phyloP scores from a whole-genome alignment of 257 asterid genomes.

The Rhazya stricta region DNA sequence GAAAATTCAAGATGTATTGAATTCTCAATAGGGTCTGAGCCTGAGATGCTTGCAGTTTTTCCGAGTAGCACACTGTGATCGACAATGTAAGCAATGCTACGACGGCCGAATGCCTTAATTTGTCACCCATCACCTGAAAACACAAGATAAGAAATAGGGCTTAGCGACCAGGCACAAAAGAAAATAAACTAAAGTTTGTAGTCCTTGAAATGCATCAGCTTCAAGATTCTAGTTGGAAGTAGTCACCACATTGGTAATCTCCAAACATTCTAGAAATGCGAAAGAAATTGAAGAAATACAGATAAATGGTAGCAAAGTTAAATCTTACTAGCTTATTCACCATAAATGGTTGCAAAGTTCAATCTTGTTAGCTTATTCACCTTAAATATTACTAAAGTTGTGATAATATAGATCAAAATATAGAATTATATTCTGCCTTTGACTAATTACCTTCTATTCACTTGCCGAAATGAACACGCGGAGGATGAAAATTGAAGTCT shows the following conservation, averaged over 20 bases:
- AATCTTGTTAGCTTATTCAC: neutral
- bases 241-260: neutral
- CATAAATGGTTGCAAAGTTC: neutral
- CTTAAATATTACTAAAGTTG: neutral
- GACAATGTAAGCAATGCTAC: conserved; percentile 27
- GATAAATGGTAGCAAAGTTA: neutral
- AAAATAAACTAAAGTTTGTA: neutral
- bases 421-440: neutral
- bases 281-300: neutral
- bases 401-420: neutral
- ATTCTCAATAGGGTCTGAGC: conserved; percentile 44
- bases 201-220: neutral
- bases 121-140: conserved; percentile 33
- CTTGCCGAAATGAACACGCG: neutral
- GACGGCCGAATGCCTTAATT: conserved; percentile 5
- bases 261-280: neutral
- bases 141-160: neutral
- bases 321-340: neutral
- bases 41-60: conserved; percentile 49
- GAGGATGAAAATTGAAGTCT: neutral
- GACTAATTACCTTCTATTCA: neutral
- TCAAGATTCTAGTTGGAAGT: neutral
- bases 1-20: conserved; percentile 47
- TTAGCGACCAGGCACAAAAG: neutral
- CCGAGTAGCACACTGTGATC: conserved; percentile 38